Base-by-base conservation (phyloP, 2,329 filamentous ascomycete species). In the Alternaria panax region DNA sequence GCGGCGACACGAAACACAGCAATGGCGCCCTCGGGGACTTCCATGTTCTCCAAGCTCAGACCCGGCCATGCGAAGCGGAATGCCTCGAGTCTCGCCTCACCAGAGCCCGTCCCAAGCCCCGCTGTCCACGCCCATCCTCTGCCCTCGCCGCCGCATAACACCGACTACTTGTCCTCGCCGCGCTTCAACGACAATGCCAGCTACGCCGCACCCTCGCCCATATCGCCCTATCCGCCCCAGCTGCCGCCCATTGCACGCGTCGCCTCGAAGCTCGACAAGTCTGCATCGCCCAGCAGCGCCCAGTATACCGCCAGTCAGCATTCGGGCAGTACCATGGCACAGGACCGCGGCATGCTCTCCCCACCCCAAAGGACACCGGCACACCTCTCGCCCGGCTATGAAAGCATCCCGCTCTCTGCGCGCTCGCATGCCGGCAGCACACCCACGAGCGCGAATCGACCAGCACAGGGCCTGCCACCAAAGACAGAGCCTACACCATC, bases 171-270 rank as follows among this genome's bases (percentile, higher is more conserved):
- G 30, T 51, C 68, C 28, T 74, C 72, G 42, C 73, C 75, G 55
- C 75, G 74, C 55, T 59, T 72, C 46, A 57, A 67, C 36, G 73
- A 76, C 60, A 69, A 65, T 64, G 67, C 68, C 34, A 73, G 68
- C 67, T 60, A 69, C 58, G 38, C 67, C 20, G 72, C 75, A 7
- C 65, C 46, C 62, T 78, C 77, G 45, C 78, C 78, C 55, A 70
- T 79, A 47, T 76, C 74, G 59, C 75, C 76, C 6, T 76, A 65
- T 34, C 78, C 78, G 18, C 78, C 78, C 14, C 71, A 75, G 53
- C 69, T 80, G 22, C 78, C 78, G 9, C 77, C 78, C 46, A 79
- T 80, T 48, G 66, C 77, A 34, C 75, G 78, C 60, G 68, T 79
- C 20, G 75, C 75, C 54, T 78, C 74, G 27, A 73, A 70, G 65